These are phyloP conservation scores for Trichomonas tenax DNA, from an alignment of 208 protist genomes.

Conservation along the genomic window DNA sequence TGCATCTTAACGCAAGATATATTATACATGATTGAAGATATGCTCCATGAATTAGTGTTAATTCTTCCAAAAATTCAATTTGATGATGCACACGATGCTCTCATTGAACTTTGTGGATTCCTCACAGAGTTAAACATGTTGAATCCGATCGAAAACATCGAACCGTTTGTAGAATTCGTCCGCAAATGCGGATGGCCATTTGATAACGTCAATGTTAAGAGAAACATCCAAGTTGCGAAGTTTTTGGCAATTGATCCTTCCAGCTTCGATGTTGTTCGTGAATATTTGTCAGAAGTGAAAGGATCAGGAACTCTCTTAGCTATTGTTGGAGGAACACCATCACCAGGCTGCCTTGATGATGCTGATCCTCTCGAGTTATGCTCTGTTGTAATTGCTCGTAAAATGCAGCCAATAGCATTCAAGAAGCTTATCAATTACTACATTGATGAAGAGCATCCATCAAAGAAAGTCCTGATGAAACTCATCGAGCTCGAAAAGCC, in stretches of 20 bases:
- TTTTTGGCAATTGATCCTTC: not conserved
- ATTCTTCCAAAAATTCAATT: not conserved
- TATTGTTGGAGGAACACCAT: not conserved
- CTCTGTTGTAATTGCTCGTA: not conserved
- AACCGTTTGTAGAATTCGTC: not conserved
- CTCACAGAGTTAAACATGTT: not conserved
- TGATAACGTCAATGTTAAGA: not conserved
- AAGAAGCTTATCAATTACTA: not conserved
- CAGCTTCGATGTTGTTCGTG: not conserved
- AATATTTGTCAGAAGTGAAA: not conserved
- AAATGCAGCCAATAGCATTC: not conserved
- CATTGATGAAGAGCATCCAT: not conserved
- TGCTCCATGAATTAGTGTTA: not conserved
- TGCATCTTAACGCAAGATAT: not conserved
- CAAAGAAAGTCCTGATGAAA: not conserved
- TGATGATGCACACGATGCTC: not conserved
- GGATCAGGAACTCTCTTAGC: not conserved
- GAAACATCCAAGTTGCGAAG: not conserved
- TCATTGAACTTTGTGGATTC: not conserved
- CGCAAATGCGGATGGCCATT: not conserved
- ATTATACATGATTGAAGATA: not conserved
- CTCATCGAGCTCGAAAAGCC: not conserved
- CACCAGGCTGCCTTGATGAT: not conserved
- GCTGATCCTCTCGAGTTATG: not conserved
- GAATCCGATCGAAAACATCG: not conserved